A percentile compares a stretch with the other conserved stretches of the same genome.
phyloP scores from a whole-genome alignment of 768 basidiomycete genomes.

The Flagelloscypha sp. region DNA sequence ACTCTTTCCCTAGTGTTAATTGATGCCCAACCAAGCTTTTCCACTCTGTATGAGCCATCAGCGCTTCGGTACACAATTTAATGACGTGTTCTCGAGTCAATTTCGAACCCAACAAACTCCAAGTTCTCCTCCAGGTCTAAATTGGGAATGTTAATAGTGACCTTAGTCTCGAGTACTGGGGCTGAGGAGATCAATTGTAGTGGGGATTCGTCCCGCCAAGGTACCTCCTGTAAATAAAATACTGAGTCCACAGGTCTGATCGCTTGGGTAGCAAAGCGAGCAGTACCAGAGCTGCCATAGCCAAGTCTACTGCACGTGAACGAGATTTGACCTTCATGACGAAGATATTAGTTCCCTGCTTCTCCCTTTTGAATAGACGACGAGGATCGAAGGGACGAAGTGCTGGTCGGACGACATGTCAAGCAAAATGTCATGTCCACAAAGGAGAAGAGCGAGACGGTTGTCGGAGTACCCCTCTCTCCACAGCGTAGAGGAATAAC shows the following conservation, averaged over 20 bases:
- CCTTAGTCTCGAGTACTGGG: constrained; percentile 58
- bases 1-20: constrained; percentile 41
- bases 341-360: constrained; percentile 76
- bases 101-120: constrained; percentile 34
- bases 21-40: constrained; percentile 48
- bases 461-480: constrained; percentile 51
- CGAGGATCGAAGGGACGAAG: constrained; percentile 31
- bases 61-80: constrained; percentile 47
- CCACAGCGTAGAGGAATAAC: constrained; percentile 68
- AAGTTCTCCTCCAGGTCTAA: constrained; percentile 27
- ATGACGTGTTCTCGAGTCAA: constrained; percentile 60
- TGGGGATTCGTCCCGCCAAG: constrained; percentile 68
- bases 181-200: constrained; percentile 58
- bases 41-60: constrained; percentile 53
- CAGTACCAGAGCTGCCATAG: constrained; percentile 75
- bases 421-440: constrained; percentile 80
- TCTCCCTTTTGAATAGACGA: constrained; percentile 39
- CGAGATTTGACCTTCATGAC: constrained; percentile 77
- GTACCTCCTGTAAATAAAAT: constrained; percentile 42
- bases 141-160: constrained; percentile 63
- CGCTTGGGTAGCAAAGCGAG: background rate
- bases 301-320: constrained; percentile 80
- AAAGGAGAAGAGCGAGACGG: constrained; percentile 80
- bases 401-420: constrained; percentile 50
- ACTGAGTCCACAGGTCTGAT: constrained; percentile 1